These are phyloP conservation scores for Suillus hirtellus DNA, from an alignment of 768 basidiomycete species.

Conservation along the genomic window DNA sequence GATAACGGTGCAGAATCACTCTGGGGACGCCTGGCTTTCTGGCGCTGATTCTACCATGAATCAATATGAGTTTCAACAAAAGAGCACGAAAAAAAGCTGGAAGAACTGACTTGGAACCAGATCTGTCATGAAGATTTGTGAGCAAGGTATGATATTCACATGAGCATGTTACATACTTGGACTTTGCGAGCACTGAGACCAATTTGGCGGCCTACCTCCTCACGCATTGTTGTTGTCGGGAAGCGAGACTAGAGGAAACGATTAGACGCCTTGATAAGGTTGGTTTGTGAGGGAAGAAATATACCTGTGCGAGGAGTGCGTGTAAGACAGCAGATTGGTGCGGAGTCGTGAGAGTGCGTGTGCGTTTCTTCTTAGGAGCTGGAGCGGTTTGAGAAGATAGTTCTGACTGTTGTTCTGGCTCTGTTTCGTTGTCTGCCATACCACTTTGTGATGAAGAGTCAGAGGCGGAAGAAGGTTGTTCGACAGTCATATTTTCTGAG, in stretches of 20 bases:
- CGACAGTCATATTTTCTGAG: slow-evolving; percentile 21
- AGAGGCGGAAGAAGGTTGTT: slow-evolving; percentile 29
- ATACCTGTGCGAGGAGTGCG: slow-evolving; percentile 82
- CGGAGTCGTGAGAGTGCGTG: slow-evolving; percentile 84
- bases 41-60: slow-evolving; percentile 72
- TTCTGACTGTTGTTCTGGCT: slow-evolving; percentile 44
- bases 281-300: slow-evolving; percentile 10
- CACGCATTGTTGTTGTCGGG: slow-evolving; percentile 83
- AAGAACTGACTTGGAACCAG: slow-evolving; percentile 79
- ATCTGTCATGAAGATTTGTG: slow-evolving; percentile 48
- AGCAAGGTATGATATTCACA: slow-evolving; percentile 14
- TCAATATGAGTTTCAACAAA: slow-evolving; percentile 13
- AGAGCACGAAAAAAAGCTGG: slow-evolving; percentile 4
- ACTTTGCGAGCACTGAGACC: slow-evolving; percentile 90
- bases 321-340: slow-evolving; percentile 89
- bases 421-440: slow-evolving; percentile 61
- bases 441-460: slow-evolving; percentile 53
- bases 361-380: slow-evolving; percentile 62
- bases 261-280: background rate
- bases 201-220: slow-evolving; percentile 84
- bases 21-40: slow-evolving; percentile 80
- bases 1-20: slow-evolving; percentile 54
- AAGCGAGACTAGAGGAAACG: slow-evolving; percentile 67
- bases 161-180: slow-evolving; percentile 56
- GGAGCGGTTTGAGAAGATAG: slow-evolving; percentile 35